Base-by-base conservation (phyloP, 2,329 filamentous ascomycete genomes). In the Chaetomium strumarium region DNA sequence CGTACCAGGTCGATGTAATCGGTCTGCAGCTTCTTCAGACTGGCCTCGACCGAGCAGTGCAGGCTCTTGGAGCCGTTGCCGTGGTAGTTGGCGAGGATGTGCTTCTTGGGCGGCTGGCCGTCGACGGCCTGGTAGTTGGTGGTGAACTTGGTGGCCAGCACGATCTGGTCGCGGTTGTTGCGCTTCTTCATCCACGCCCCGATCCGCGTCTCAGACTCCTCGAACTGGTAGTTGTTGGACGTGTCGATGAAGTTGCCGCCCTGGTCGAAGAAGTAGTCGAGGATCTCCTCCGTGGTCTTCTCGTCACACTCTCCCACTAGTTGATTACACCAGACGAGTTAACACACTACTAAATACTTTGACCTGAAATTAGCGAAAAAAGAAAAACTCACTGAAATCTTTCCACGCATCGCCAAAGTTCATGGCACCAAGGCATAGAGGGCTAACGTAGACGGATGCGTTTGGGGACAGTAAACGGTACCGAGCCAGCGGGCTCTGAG, bases 191-290 rank as follows among this genome's bases (percentile, higher is more conserved):
- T 84, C 84, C 85, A 89, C 59, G 85, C 82, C 34, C 85, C 85
- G 52, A 89, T 71, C 79, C 84, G 85, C 48, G 62, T 67, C 67
- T 88, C 85, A 1, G 79, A 80, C 65, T 86, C 75, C 55, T 72
- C 74, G 50, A 73, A 69, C 60, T 86, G 84, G 68, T 88, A 88
- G 66, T 83, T 84, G 69, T 82, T 85, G 53, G 83, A 63, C 0
- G 83, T 87, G 65, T 89, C 86, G 62, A 89, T 83, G 66, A 89
- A 88, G 68, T 89, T 89, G 20, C 86, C 85, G 53, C 78, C 42
- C 5, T 37, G 44, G 45, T 66, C 60, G 34, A 20, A 55, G 34
- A 51, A 55, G 30, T 14, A 41, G 36, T 55, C 48, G 12, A 55
- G 48, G 29, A 51, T 48, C 11, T 41, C 34, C 16, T 47, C 38